Conservation (phyloP, 257 asterid genomes). For the Solanum peruvianum region DNA sequence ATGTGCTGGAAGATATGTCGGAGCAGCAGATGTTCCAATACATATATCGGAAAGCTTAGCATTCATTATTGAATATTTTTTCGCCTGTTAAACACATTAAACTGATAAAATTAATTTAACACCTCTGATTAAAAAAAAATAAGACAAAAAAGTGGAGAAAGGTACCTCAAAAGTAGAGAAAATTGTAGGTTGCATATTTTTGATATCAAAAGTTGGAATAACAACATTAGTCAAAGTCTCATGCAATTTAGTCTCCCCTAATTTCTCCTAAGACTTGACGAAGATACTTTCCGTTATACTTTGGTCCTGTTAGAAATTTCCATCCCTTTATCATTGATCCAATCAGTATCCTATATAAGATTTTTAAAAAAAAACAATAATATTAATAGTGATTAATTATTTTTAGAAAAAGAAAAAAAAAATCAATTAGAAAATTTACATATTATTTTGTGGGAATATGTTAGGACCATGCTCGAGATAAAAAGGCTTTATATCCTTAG, state of each 20-base stretch:
- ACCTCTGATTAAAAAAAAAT: too few relatives aligned
- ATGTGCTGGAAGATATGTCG: conserved; percentile 51
- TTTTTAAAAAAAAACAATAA: background rate
- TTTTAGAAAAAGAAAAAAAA: background rate
- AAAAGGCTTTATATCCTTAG: conserved; percentile 49
- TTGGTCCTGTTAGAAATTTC: conserved; percentile 34
- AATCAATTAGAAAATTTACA: background rate
- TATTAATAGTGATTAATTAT: too few relatives aligned
- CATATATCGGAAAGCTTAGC: conserved; percentile 52
- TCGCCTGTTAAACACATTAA: conserved; percentile 13
- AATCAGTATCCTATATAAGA: background rate
- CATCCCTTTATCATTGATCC: conserved; percentile 5
- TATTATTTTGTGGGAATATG: conserved; percentile 39
- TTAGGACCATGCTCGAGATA: conserved; percentile 45
- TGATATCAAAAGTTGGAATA: conserved; percentile 62
- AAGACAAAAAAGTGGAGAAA: background rate
- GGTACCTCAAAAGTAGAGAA: conserved; percentile 42
- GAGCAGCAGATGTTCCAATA: conserved; percentile 60
- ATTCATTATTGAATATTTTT: conserved; percentile 18
- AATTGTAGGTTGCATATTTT: conserved; percentile 47
- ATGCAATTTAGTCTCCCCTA: conserved; percentile 22
- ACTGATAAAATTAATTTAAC: background rate
- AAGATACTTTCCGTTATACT: conserved; percentile 46
- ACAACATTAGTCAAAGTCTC: conserved; percentile 51
- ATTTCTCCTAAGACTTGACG: conserved; percentile 21